phyloP scores from a whole-genome alignment of 2,329 filamentous ascomycete species.

The Ophiostoma angusticollis region DNA sequence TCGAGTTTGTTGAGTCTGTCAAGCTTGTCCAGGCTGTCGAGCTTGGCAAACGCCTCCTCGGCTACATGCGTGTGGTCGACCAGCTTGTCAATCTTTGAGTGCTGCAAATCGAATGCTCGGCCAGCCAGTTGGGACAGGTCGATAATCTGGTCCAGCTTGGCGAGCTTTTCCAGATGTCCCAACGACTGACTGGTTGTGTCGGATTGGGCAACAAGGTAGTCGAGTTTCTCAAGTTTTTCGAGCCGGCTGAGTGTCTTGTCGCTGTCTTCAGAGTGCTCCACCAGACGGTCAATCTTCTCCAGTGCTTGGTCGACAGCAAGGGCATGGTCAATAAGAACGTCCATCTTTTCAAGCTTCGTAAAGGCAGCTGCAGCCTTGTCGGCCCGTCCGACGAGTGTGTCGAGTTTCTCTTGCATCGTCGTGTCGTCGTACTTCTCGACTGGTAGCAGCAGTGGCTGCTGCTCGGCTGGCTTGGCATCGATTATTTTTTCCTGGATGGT shows the following conservation, averaged over 20 bases:
- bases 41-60: slow-evolving; percentile 2
- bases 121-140: slow-evolving; percentile 8
- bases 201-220: slow-evolving; percentile 46
- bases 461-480: slow-evolving; percentile 47
- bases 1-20: slow-evolving; percentile 28
- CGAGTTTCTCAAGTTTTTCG: slow-evolving; percentile 13
- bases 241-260: slow-evolving; percentile 8
- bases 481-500: slow-evolving; percentile 46
- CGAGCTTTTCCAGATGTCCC: slow-evolving; percentile 19
- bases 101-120: slow-evolving; percentile 11
- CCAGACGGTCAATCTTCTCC: slow-evolving; percentile 11
- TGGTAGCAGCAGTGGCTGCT: slow-evolving; percentile 42
- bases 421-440: slow-evolving; percentile 55
- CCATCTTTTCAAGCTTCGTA: slow-evolving; percentile 65
- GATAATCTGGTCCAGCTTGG: slow-evolving; percentile 11
- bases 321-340: slow-evolving; percentile 46
- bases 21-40: slow-evolving; percentile 20
- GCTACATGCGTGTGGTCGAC: slow-evolving; percentile 6
- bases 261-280: slow-evolving; percentile 12
- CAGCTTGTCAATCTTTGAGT: slow-evolving; percentile 10
- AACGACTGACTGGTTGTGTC: slow-evolving; percentile 58
- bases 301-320: slow-evolving; percentile 7
- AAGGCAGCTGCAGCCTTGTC: slow-evolving; percentile 58
- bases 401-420: slow-evolving; percentile 45
- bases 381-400: slow-evolving; percentile 46